Base-by-base conservation (phyloP, 2,329 filamentous ascomycete species). In the Sporothrix pseudoabietina region DNA sequence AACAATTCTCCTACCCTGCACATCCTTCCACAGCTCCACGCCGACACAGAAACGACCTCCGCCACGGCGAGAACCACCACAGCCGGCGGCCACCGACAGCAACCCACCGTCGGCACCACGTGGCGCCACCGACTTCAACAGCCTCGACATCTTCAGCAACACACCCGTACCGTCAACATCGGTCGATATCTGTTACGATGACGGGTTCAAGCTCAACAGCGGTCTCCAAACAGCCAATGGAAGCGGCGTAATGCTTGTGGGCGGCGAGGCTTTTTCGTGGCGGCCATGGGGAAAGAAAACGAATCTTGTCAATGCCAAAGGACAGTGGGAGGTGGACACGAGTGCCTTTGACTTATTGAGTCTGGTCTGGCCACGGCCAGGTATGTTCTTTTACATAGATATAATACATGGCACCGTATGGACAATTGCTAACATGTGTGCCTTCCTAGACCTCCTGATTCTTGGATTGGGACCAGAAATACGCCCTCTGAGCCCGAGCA, bases 261-360 rank as follows among this genome's bases (percentile, higher is more conserved):
- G 90, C 55, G 95, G 95, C 6, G 94, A 98, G 82, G 94, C 91
- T 0, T 98, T 98, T 80, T 83, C 86, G 69, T 99, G 96, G 96
- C 85, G 88, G 79, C 96, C 96, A 4, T 98, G 95, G 94, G 82
- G 69, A 75, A 77, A 71, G 70, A 80, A 78, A 69, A 82, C 79
- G 81, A 82, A 79, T 77, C 82, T 97, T 78, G 79, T 91, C 72
- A 97, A 97, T 81, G 82, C 81, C 65, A 94, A 92, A 81, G 92
- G 94, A 0, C 92, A 97, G 80, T 94, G 93, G 85, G 93, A 97
- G 77, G 86, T 96, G 39, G 85, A 86, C 4, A 84, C 88, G 72
- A 87, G 89, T 75, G 89, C 88, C 16, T 94, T 95, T 87, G 93
- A 91, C 2, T 77, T 97, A 59, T 83, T 98, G 80, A 89, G 90